Evolutionary conservation across 257 asterid genomes (phyloP), one percentile per base, ranked within the genome.

Genomic region (Petrea volubilis): DNA sequence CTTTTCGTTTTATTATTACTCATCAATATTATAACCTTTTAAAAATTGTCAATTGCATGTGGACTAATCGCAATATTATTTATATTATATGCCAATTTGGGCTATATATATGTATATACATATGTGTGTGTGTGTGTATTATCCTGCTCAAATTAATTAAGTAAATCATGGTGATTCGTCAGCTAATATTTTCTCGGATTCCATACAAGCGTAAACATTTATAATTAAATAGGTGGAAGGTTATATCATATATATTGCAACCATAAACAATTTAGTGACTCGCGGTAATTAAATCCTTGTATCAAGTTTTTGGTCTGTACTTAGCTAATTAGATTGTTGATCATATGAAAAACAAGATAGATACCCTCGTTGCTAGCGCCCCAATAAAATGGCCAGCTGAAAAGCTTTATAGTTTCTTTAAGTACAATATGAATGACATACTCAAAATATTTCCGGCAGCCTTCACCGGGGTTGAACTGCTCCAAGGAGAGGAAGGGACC

Each of bases 401-500:
- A 3, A 76, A 75, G 50, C 55, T 61, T 41, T 72, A 34, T 44
- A 55, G 24, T 18, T 75, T 80, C 58, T 72, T 80, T 11, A 72
- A 72, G 55, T 43, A 25, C 17, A 13, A 38, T 28, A 60, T 74
- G 74, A 64, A 3, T 11, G 70, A 81, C 1, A 38, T 77, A 24
- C 31, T 74, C 4, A 74, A 56, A 1, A 47, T 81, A 21, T 77
- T 64, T 31, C 85, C 82, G 14, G 69, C 43, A 3, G 24, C 41
- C 55, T 70, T 34, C 73, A 74, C 60, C 3, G 69, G 64, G 14
- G 85, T 17, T 18, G 14, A 70, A 27, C 0, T 81, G 27, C 25
- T 81, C 18, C 56, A 81, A 77, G 85, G 85, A 28, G 63, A 64
- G 56, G 76, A 74, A 23, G 85, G 78, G 27, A 52, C 44, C 5